A percentile compares a stretch with the other conserved stretches of the same genome.
Conservation (phyloP, 2,329 filamentous ascomycete species). For the Raffaelea deltoideospora region DNA sequence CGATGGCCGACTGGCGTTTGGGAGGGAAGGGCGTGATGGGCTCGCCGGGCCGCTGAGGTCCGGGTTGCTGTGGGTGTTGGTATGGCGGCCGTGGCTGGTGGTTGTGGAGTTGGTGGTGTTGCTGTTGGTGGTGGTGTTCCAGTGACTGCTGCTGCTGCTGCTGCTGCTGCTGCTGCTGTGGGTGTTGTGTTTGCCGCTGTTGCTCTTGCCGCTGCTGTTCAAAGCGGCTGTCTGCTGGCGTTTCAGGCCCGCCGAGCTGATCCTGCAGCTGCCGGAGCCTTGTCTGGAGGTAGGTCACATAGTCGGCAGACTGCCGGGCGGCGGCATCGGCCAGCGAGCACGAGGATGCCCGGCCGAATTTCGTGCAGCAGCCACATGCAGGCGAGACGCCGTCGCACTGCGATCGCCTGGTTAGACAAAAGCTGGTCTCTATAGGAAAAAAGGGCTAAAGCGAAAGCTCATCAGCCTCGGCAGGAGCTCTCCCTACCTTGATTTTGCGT, state of each 20-base stretch:
- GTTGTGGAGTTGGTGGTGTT: neutral
- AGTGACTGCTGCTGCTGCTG: neutral
- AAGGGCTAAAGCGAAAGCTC: no score
- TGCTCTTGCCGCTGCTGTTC: neutral
- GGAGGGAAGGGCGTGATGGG: neutral
- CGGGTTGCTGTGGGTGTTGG: neutral
- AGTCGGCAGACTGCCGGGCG: constrained; percentile 9
- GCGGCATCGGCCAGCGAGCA: constrained; percentile 9
- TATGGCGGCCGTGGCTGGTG: neutral
- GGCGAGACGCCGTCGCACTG: constrained; percentile 10
- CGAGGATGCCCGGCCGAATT: constrained; percentile 10
- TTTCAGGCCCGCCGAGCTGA: neutral
- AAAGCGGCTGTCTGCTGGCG: no score
- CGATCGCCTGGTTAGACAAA: neutral
- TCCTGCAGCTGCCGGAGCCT: constrained; percentile 7
- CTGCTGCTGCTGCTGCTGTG: neutral
- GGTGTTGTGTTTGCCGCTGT: neutral
- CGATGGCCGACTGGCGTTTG: constrained; percentile 6
- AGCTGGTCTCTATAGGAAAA: no score
- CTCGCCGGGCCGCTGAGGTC: no score
- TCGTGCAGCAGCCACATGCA: constrained; percentile 11
- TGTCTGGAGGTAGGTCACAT: constrained; percentile 10
- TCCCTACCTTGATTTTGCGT: constrained; percentile 11
- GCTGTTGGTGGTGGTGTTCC: neutral
- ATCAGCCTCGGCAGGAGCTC: no score